phyloP scores from a whole-genome alignment of 495 filamentous ascomycete species.

The Aspergillus avenaceus region DNA sequence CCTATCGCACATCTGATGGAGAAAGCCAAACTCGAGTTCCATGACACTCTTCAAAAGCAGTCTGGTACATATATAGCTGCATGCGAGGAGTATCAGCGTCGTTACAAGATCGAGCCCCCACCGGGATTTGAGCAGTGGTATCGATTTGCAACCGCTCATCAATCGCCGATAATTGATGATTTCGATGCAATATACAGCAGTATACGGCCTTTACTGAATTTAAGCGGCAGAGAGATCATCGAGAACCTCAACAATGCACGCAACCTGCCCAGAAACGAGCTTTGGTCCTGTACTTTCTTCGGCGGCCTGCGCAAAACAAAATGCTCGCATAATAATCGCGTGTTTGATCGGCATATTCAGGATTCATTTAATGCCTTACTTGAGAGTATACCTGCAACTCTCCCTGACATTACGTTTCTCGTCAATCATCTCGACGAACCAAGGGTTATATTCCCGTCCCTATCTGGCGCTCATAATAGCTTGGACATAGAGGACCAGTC shows the following conservation, averaged over 20 bases:
- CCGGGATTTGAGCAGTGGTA: constrained; percentile 64
- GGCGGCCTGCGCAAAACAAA: background rate
- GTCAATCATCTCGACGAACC: constrained; percentile 12
- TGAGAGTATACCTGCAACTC: background rate
- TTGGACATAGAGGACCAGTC: background rate
- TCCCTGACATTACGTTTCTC: constrained; percentile 5
- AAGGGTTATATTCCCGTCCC: constrained; percentile 3
- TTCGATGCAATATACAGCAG: constrained; percentile 31
- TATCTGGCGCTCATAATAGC: no score
- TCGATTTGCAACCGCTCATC: constrained; percentile 50
- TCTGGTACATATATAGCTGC: constrained; percentile 45
- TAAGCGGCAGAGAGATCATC: background rate
- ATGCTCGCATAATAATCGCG: constrained; percentile 1
- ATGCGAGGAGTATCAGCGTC: constrained; percentile 43
- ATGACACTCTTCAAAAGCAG: constrained; percentile 42
- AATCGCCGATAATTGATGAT: constrained; percentile 55
- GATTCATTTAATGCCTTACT: background rate
- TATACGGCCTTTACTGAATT: background rate
- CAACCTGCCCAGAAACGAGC: background rate
- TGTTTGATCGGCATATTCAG: constrained; percentile 1
- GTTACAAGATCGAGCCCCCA: constrained; percentile 53
- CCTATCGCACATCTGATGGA: constrained; percentile 51
- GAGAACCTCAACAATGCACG: background rate
- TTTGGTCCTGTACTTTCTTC: constrained; percentile 6
- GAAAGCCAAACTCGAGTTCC: constrained; percentile 40